These are phyloP conservation scores for Gossypium australe DNA, from an alignment of 345 rosid species.

Conservation along the genomic window DNA sequence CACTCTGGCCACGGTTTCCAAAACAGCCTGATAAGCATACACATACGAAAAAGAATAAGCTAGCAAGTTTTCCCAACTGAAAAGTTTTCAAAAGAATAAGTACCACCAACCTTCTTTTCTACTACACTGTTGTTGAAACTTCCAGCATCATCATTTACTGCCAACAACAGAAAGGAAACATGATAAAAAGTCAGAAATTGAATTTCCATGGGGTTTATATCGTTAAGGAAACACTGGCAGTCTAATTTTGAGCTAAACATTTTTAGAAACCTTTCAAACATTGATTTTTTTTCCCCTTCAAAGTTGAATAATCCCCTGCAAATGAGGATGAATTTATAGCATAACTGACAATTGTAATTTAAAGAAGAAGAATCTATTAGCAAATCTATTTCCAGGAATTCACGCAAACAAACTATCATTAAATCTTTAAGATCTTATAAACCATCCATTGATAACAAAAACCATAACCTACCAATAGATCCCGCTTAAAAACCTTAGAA, in stretches of 20 bases:
- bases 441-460: background rate
- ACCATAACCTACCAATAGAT: background rate
- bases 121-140: constrained; percentile 91
- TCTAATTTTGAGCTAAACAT: background rate
- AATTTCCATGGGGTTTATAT: background rate
- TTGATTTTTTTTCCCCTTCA: background rate
- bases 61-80: background rate
- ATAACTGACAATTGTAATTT: background rate
- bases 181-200: background rate
- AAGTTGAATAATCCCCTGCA: background rate
- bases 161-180: constrained; percentile 10
- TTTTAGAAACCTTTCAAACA: background rate
- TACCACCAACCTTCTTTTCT: constrained; percentile 66
- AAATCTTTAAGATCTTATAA: background rate
- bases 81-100: background rate
- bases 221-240: background rate
- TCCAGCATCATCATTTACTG: constrained; percentile 65
- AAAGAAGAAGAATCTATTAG: background rate
- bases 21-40: constrained; percentile 56
- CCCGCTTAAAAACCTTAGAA: background rate
- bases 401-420: background rate
- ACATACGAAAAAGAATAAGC: background rate
- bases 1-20: constrained; percentile 75
- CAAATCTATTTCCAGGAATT: background rate
- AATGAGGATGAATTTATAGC: background rate